Conservation (phyloP, 1,139 yeast species). For the Pichia sp. region DNA sequence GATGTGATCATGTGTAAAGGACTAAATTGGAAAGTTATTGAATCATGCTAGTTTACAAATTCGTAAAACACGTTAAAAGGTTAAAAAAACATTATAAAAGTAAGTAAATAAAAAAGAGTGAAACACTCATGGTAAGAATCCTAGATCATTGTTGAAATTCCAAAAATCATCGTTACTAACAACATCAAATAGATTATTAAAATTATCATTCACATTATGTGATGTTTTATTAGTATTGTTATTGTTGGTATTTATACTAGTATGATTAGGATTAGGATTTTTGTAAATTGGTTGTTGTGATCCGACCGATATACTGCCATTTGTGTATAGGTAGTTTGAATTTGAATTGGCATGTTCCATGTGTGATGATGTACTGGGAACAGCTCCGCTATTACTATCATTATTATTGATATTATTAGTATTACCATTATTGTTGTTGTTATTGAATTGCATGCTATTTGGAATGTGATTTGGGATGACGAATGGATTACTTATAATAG, state of each 20-base stretch:
- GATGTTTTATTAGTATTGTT: neutral
- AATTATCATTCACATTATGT: slow-evolving; percentile 15
- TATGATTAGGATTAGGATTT: neutral
- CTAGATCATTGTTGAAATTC: slow-evolving; percentile 39
- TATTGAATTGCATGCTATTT: neutral
- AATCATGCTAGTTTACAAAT: neutral
- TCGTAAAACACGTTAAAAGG: no score
- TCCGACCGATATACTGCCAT: neutral
- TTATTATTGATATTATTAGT: no score
- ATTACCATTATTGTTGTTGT: neutral
- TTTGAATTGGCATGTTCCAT: neutral
- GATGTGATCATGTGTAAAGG: slow-evolving; percentile 12
- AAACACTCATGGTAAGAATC: slow-evolving; percentile 30
- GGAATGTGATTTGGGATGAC: neutral
- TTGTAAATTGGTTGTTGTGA: neutral
- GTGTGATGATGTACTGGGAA: neutral
- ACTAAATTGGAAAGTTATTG: slow-evolving; percentile 24
- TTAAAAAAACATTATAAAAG: no score
- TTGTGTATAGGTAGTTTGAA: neutral
- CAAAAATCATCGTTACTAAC: slow-evolving; percentile 33
- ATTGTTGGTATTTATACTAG: neutral
- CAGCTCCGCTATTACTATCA: no score
- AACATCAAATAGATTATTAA: slow-evolving; percentile 8
- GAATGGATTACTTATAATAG: neutral
- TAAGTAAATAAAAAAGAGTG: neutral